Evolutionary conservation across 345 rosid species (phyloP), one percentile per base, ranked within the genome.

Genomic region (Populus tremula): DNA sequence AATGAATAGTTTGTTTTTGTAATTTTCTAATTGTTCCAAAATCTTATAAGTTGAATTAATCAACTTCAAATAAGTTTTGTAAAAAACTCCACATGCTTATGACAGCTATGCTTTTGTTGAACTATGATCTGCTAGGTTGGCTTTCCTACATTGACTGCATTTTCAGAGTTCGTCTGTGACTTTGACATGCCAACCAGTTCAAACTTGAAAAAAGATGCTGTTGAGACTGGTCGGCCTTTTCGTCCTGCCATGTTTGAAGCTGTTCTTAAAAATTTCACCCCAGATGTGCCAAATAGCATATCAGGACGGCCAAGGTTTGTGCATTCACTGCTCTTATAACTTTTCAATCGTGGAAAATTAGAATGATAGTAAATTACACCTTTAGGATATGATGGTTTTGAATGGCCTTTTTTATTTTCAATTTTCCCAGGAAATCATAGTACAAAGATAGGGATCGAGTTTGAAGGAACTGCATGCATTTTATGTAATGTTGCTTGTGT

Each of bases 271-370:
- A 85, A 82, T 25, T 96, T 96, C 84, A 89, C 97, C 56, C 98
- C 98, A 23, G 97, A 93, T 85, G 91, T 93, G 77, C 92, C 89
- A 70, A 88, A 76, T 88, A 81, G 89, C 87, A 85, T 88, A 79
- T 89, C 93, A 29, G 92, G 95, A 76, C 80, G 97, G 74, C 95
- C 94, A 77, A 96, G 99, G 98, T 91, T 82, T 84, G 92, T 81
- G 49, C 27, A 2, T 76, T 25, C 47, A 38, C 38, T 54, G 17
- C 31, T 16, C 38, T 36, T 33, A 7, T 16, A 41, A n/a, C 38
- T 23, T 62, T 79, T 56, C 49, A 68, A 7, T 67, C 65, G 9
- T 6, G 8, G 61, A 20, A 54, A 54, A 54, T 20, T 54, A 12
- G 61, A 43, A 43, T 43, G 47, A 10, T 43, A 43, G 47, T 11